Evolutionary conservation across 345 rosid species (phyloP).

Genomic region (Raphanus raphanistrum): DNA sequence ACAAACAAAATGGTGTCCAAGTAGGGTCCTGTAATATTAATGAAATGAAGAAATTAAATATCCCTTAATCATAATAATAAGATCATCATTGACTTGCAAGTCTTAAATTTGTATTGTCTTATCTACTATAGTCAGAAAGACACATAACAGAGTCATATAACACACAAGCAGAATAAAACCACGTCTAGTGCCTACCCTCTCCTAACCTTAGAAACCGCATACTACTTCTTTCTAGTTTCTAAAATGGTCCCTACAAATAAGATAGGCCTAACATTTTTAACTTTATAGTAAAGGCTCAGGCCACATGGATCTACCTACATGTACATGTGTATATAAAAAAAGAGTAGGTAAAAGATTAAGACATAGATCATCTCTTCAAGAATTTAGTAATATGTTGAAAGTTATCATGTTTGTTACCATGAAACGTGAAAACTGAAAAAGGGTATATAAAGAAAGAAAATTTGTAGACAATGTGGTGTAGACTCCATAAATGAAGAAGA

Average conservation of each 20-base stretch:
- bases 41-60: slow-evolving; percentile 5
- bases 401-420: slow-evolving; percentile 15
- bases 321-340: slow-evolving; percentile 6
- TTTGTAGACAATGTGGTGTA: slow-evolving; percentile 1
- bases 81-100: slow-evolving; percentile 26
- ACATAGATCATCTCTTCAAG: slow-evolving; percentile 28
- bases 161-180: slow-evolving; percentile 19
- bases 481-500: slow-evolving; percentile 35
- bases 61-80: slow-evolving; percentile 16
- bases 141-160: slow-evolving; percentile 18
- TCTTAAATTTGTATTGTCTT: slow-evolving; percentile 15
- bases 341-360: slow-evolving; percentile 31
- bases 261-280: slow-evolving; percentile 33
- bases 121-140: slow-evolving; percentile 5
- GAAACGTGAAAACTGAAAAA: slow-evolving; percentile 15
- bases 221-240: slow-evolving; percentile 30
- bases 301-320: slow-evolving; percentile 21
- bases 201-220: slow-evolving; percentile 28
- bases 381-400: slow-evolving; percentile 22
- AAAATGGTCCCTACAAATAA: slow-evolving; percentile 36
- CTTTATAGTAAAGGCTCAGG: slow-evolving; percentile 23
- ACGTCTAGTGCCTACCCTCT: slow-evolving; percentile 29
- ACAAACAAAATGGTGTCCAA: slow-evolving; percentile 17
- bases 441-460: slow-evolving; percentile 10
- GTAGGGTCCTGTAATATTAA: slow-evolving; percentile 19